Percentiles rank a stretch among this genome's conserved stretches.
Conservation (phyloP, 495 filamentous ascomycete species). For the Aspergillus carlsbadensis region DNA sequence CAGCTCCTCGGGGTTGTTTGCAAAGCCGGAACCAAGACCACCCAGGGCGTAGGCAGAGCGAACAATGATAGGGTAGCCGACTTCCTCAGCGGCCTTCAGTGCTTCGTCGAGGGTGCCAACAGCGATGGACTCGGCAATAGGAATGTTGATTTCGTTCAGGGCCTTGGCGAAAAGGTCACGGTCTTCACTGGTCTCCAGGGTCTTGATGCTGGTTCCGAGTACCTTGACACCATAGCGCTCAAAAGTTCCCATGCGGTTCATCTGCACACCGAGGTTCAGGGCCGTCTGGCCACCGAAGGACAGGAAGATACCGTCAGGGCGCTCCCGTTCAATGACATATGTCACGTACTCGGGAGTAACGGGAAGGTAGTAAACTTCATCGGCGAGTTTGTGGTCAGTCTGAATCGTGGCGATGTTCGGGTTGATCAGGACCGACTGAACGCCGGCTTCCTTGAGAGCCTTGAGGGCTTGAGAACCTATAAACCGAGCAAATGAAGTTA, state of each 20-base stretch:
- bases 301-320: slow-evolving; percentile 92
- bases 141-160: slow-evolving; percentile 89
- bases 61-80: slow-evolving; percentile 97
- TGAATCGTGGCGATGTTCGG: slow-evolving; percentile 99
- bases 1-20: slow-evolving; percentile 88
- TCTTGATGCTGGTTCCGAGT: slow-evolving; percentile 90
- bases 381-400: slow-evolving; percentile 94
- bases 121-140: slow-evolving; percentile 92
- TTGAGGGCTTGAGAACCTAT: slow-evolving; percentile 94
- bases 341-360: slow-evolving; percentile 97
- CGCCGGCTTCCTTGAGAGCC: slow-evolving; percentile 92
- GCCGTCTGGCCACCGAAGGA: slow-evolving; percentile 96
- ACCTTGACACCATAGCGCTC: slow-evolving; percentile 93
- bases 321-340: slow-evolving; percentile 90
- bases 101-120: slow-evolving; percentile 89
- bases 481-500: slow-evolving; percentile 10
- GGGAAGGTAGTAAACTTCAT: slow-evolving; percentile 97
- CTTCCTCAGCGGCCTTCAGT: slow-evolving; percentile 74
- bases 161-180: slow-evolving; percentile 94
- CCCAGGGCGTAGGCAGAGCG: slow-evolving; percentile 94
- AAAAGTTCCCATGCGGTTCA: slow-evolving; percentile 94
- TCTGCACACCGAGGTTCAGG: slow-evolving; percentile 93
- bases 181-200: slow-evolving; percentile 92
- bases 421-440: slow-evolving; percentile 94
- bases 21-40: slow-evolving; percentile 96